Conservation (phyloP, 805 yeast genomes). For the Teunomyces cretensis region DNA sequence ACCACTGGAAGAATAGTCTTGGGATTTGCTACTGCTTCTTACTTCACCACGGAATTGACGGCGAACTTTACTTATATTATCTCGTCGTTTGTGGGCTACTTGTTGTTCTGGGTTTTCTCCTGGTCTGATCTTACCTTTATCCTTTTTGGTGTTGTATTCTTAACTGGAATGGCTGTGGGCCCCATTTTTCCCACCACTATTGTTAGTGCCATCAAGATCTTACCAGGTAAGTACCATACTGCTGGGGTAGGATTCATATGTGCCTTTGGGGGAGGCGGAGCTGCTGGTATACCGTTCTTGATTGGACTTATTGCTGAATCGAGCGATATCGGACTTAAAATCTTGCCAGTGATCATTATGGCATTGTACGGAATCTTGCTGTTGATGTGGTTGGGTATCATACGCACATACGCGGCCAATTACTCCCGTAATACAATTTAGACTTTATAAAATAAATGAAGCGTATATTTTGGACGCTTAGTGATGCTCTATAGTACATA, state of each 20-base stretch:
- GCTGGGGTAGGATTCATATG: conserved; percentile 73
- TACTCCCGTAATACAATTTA: not conserved
- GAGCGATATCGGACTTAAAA: conserved; percentile 29
- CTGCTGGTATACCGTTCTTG: conserved; percentile 69
- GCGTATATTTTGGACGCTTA: not conserved
- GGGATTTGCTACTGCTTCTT: conserved; percentile 54
- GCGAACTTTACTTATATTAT: conserved; percentile 44
- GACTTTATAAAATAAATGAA: not conserved
- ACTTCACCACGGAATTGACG: conserved; percentile 45
- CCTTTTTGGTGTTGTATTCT: conserved; percentile 35
- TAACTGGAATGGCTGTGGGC: conserved; percentile 51
- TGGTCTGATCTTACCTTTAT: conserved; percentile 22
- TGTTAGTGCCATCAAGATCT: conserved; percentile 56
- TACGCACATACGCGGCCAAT: not conserved
- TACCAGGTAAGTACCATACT: conserved; percentile 62
- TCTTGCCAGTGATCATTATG: conserved; percentile 32
- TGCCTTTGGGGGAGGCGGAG: conserved; percentile 81
- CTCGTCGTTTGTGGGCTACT: conserved; percentile 28
- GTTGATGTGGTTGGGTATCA: conserved; percentile 22
- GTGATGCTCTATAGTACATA: not conserved
- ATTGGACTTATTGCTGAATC: conserved; percentile 51
- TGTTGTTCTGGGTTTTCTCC: conserved; percentile 33
- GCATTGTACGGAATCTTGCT: conserved; percentile 23
- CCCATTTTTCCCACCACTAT: conserved; percentile 68
- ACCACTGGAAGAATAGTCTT: conserved; percentile 48